Conservation (phyloP, 2,329 filamentous ascomycete genomes). For the Trichoderma koningii region DNA sequence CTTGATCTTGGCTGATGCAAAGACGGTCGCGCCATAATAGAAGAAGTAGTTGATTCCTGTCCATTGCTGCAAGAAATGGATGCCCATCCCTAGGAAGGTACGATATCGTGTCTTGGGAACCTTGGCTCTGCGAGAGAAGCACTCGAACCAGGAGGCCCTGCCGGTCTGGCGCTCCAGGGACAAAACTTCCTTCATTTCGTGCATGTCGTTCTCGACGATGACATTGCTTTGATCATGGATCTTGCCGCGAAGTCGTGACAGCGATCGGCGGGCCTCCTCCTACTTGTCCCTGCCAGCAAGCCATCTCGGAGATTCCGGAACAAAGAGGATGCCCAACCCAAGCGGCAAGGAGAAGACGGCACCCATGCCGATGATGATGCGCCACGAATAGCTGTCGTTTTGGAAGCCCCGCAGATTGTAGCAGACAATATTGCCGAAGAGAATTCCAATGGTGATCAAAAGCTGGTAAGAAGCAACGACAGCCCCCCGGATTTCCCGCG, state of each 20-base stretch:
- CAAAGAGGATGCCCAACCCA: conserved; percentile 53
- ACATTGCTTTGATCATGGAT: conserved; percentile 49
- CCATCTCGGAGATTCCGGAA: conserved; percentile 62
- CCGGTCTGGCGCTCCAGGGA: conserved; percentile 49
- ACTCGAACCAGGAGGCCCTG: conserved; percentile 57
- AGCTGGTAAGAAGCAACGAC: conserved; percentile 73
- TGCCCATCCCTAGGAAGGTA: conserved; percentile 61
- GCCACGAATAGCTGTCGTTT: conserved; percentile 55
- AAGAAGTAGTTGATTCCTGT: conserved; percentile 64
- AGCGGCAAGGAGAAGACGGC: conserved; percentile 56
- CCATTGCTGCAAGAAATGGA: conserved; percentile 70
- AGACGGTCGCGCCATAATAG: conserved; percentile 69
- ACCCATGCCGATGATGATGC: conserved; percentile 61
- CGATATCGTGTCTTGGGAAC: conserved; percentile 64
- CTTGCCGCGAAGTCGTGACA: conserved; percentile 56
- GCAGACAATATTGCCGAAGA: conserved; percentile 57
- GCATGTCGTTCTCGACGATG: conserved; percentile 54
- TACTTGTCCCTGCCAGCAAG: conserved; percentile 51
- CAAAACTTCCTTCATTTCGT: conserved; percentile 54
- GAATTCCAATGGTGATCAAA: conserved; percentile 72
- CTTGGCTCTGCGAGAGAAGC: conserved; percentile 57
- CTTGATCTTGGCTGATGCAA: conserved; percentile 64
- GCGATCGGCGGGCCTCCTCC: conserved; percentile 52
- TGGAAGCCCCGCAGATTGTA: conserved; percentile 51
- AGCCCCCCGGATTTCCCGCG: conserved; percentile 63